Evolutionary conservation across 305 asterid species (phyloP).

Genomic region (Salvia sclarea): DNA sequence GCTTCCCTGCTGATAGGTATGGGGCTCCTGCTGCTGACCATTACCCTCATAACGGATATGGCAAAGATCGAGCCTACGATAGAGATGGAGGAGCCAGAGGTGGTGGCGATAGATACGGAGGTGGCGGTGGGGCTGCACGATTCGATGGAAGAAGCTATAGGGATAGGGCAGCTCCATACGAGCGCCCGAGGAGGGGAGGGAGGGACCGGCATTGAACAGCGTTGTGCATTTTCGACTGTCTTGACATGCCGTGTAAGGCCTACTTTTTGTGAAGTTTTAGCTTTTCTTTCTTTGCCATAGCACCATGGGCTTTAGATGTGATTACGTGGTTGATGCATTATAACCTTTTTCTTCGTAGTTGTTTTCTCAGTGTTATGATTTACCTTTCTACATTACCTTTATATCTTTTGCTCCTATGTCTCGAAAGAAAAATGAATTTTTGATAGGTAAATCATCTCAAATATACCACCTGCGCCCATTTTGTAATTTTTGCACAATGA

Average conservation of each 20-base stretch:
- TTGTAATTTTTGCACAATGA: too few species aligned
- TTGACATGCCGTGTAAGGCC: not conserved
- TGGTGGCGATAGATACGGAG: slow-evolving; percentile 53
- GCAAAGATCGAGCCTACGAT: slow-evolving; percentile 64
- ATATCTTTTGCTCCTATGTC: too few species aligned
- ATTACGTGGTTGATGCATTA: not conserved
- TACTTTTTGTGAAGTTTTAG: not conserved
- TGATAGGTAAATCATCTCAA: too few species aligned
- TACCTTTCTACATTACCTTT: too few species aligned
- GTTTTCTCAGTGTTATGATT: too few species aligned
- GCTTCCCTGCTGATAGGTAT: slow-evolving; percentile 56
- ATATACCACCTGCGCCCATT: too few species aligned
- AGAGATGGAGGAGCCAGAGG: slow-evolving; percentile 63
- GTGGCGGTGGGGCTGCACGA: slow-evolving; percentile 60
- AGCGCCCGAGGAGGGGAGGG: slow-evolving; percentile 82
- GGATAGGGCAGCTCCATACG: slow-evolving; percentile 86
- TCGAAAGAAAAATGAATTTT: too few species aligned
- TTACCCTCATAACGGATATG: slow-evolving; percentile 61
- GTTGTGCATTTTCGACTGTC: slow-evolving; percentile 5
- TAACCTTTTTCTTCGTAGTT: not conserved
- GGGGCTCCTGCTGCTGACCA: slow-evolving; percentile 66
- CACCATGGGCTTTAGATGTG: not conserved
- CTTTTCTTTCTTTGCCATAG: not conserved
- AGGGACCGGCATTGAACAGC: slow-evolving; percentile 59
- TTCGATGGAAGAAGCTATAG: slow-evolving; percentile 79